phyloP scores from a whole-genome alignment of 768 basidiomycete genomes.

The Royoungia palumana region DNA sequence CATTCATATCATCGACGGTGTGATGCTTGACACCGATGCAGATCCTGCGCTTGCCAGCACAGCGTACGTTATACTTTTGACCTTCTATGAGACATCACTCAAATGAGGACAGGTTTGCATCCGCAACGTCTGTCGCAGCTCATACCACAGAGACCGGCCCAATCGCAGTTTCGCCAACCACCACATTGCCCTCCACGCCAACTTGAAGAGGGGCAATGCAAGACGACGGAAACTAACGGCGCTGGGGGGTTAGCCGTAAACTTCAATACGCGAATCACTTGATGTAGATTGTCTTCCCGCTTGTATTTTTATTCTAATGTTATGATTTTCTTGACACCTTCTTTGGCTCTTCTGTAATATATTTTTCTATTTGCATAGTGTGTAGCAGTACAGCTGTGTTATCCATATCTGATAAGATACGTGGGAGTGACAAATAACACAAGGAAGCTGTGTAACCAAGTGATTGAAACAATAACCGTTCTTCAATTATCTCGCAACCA shows the following conservation, averaged over 20 bases:
- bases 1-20: slow-evolving; percentile 56
- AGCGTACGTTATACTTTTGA: slow-evolving; percentile 43
- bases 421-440: neutral
- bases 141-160: slow-evolving; percentile 40
- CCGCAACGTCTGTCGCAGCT: slow-evolving; percentile 47
- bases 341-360: neutral
- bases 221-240: slow-evolving; percentile 6
- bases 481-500: neutral
- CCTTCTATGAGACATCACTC: neutral
- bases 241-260: slow-evolving; percentile 2
- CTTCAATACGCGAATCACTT: slow-evolving; percentile 8
- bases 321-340: no score
- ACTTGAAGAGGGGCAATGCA: no score
- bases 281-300: neutral
- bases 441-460: slow-evolving; percentile 14
- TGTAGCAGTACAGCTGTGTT: no score
- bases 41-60: slow-evolving; percentile 46
- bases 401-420: slow-evolving; percentile 21
- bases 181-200: slow-evolving; percentile 1
- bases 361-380: neutral
- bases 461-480: neutral
- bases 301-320: neutral
- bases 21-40: slow-evolving; percentile 44
- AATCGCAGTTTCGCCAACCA: slow-evolving; percentile 25
- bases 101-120: slow-evolving; percentile 30